A percentile compares a stretch with the other conserved stretches of the same genome.
phyloP scores from a whole-genome alignment of 1,139 yeast species.

The Torulaspora pretoriensis region DNA sequence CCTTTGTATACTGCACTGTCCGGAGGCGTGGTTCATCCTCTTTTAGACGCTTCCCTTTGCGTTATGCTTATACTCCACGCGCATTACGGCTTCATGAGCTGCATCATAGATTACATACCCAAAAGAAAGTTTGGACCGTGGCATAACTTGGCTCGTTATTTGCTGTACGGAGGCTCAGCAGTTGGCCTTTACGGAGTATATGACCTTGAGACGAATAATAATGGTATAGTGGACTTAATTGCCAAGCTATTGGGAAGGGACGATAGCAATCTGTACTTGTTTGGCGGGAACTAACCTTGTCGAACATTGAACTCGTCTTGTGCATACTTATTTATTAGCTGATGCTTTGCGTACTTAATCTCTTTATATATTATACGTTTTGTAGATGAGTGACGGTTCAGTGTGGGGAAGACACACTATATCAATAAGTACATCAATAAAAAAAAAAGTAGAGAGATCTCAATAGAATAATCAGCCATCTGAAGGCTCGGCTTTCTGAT shows the following conservation, averaged over 20 bases:
- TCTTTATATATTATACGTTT: background rate
- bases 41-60: constrained; percentile 65
- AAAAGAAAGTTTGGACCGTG: constrained; percentile 72
- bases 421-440: too few species aligned
- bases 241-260: constrained; percentile 42
- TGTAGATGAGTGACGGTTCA: background rate
- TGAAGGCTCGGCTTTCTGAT: too few species aligned
- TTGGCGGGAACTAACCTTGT: constrained; percentile 20
- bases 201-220: constrained; percentile 66
- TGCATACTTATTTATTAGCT: background rate
- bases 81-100: constrained; percentile 76
- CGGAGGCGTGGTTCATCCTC: constrained; percentile 50
- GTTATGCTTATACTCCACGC: constrained; percentile 65
- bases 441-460: too few species aligned
- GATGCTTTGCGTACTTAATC: background rate
- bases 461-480: too few species aligned
- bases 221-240: constrained; percentile 53
- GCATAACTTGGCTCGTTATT: constrained; percentile 59
- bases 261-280: constrained; percentile 28
- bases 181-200: constrained; percentile 77
- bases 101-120: constrained; percentile 88
- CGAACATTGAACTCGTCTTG: background rate
- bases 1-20: constrained; percentile 61
- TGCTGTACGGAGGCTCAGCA: constrained; percentile 67
- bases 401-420: background rate